Evolutionary conservation across 1,139 yeast species (phyloP), one percentile per base, ranked within the genome.

Genomic region (Yamadazyma epiphylla): DNA sequence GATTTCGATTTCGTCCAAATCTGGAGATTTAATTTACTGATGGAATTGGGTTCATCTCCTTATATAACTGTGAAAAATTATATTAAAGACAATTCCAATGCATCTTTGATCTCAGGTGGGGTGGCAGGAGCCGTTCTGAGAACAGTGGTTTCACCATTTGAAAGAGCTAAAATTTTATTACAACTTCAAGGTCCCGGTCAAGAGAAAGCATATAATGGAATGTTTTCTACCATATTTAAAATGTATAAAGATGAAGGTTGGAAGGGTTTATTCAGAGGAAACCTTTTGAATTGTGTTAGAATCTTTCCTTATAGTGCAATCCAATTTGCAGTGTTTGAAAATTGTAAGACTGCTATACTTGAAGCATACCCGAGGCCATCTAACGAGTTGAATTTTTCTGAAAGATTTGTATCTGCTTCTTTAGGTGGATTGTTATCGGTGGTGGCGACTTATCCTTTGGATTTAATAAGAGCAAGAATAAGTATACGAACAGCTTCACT

Each of bases 231-330:
- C 0, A 76, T 91, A 5, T 53, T 61, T 38, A 80, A 81, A 45
- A 85, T 91, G 75, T 89, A 88, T 71, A 61, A 60, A 30, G 96
- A 88, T 37, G 98, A 91, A 64, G 96, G 97, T 7, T 72, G 86
- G 71, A 67, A 77, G 36, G 96, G 98, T 0, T 67, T 85, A 45
- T 85, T 87, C 57, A 64, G 97, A 30, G 98, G 98, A 1, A 91
- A 91, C 55, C 84, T 89, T 1, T 66, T 87, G 38, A 91, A 91
- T 55, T 89, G 97, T 62, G 58, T 91, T 3, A 66, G 98, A 33
- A 86, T 91, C 20, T 77, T 91, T 40, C 98, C 98, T 0, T 91
- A 91, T 53, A 80, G 94, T 40, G 97, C 98, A 1, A 95, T 89
- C 8, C 98, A 91, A 58, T 91, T 87, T 58, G 77, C 88, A 14